Conservation (phyloP, 192 early-diverging fungal species). For the Backusella morwellensis region DNA sequence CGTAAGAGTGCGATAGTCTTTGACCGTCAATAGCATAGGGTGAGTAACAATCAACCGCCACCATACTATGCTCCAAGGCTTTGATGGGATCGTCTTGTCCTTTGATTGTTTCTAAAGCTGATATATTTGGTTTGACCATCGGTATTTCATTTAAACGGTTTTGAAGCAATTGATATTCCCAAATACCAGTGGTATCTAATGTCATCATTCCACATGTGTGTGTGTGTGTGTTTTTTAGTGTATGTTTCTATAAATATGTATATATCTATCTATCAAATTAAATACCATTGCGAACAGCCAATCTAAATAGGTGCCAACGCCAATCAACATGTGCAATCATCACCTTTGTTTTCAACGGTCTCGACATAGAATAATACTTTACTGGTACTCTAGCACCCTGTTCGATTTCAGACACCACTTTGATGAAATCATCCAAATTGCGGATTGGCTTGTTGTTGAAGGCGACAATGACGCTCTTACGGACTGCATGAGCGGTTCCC, state of each 20-base stretch:
- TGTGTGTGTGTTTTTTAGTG: neutral
- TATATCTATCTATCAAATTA: neutral
- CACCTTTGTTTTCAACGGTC: conserved; percentile 74
- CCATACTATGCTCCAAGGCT: conserved; percentile 40
- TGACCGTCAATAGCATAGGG: conserved; percentile 77
- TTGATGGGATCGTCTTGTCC: neutral
- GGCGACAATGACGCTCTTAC: conserved; percentile 60
- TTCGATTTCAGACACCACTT: conserved; percentile 53
- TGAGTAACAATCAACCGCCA: conserved; percentile 73
- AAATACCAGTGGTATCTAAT: conserved; percentile 67
- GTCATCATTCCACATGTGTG: neutral
- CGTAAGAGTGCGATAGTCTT: conserved; percentile 59
- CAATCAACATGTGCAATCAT: conserved; percentile 79
- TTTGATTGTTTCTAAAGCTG: neutral
- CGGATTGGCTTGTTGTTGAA: conserved; percentile 58
- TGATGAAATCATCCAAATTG: conserved; percentile 62
- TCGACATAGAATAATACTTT: conserved; percentile 70
- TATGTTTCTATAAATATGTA: neutral
- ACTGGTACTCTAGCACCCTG: conserved; percentile 55
- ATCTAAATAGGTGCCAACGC: conserved; percentile 79
- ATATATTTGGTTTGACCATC: neutral
- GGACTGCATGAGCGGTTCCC: conserved; percentile 54
- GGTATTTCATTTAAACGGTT: neutral
- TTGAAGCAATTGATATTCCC: conserved; percentile 69
- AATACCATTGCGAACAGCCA: conserved; percentile 72